Conservation (phyloP, 345 rosid genomes). For the Arabidopsis arenosa region DNA sequence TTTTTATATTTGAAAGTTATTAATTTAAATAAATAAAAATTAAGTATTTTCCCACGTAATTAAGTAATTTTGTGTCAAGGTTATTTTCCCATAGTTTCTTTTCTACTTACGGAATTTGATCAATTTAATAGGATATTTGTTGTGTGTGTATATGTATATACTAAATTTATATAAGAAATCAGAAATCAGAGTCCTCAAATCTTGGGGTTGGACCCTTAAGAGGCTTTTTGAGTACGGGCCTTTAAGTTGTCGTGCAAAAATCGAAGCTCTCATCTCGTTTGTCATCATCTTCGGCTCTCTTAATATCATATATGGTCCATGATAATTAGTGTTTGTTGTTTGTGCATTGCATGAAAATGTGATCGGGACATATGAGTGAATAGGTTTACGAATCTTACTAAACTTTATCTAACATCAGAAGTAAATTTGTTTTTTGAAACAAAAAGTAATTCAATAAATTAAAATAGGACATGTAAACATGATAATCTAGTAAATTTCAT, state of each 20-base stretch:
- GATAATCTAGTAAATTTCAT: neutral
- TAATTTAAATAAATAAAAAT: neutral
- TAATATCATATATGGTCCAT: too few species aligned
- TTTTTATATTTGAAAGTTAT: neutral
- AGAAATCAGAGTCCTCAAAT: neutral
- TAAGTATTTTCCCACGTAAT: neutral
- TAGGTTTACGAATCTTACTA: neutral
- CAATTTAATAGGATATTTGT: neutral
- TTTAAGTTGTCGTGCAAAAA: neutral
- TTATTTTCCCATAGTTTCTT: neutral
- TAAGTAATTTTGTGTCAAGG: too few species aligned
- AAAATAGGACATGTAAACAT: neutral
- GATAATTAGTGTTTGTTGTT: neutral
- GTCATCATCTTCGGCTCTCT: neutral
- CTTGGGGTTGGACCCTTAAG: conserved; percentile 1
- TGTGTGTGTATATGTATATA: neutral
- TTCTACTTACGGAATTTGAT: neutral
- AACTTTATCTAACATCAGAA: neutral
- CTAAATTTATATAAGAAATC: neutral
- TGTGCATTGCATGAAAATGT: neutral
- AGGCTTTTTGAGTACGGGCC: neutral
- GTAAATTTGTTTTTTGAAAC: neutral
- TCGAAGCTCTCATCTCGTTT: neutral
- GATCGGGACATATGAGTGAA: neutral
- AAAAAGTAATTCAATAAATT: neutral